Base-by-base conservation (phyloP, 768 basidiomycete genomes). In the Lactifluus piperatus region DNA sequence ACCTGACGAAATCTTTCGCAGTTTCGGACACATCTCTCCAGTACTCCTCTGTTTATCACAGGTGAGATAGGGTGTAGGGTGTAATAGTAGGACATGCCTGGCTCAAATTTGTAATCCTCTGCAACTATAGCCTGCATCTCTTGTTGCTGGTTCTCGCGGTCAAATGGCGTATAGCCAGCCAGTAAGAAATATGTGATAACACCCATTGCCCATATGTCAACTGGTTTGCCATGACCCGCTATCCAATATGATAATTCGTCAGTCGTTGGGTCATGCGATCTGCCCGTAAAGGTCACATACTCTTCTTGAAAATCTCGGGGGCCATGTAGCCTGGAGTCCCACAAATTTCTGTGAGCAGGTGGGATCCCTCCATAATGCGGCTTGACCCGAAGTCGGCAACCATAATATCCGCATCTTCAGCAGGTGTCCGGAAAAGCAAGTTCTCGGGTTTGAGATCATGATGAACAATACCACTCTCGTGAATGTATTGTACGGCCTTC, bases 381-480 rank as follows among this genome's bases (percentile, higher is more conserved):
- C 86, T 86, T 58, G 95, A 79, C 18, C 94, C 95, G 70, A 99
- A 99, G 72, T 99, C 95, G 0, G 95, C 95, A 58, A 99, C 85
- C 85, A 97, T 91, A 67, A 99, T 86, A 68, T 95, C 94, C 16
- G 94, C 86, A 43, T 92, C 90, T 71, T 97, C 94, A 5, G 81
- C 86, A 64, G 81, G 79, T 16, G 88, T 86, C 57, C 90, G 85
- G 84, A 98, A 99, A 32, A 99, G 79, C 24, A 99, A 81, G 74
- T 99, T 99, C 76, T 99, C 95, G 4, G 95, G 95, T 73, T 99
- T 99, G 62, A 99, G 75, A 68, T 99, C 94, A 65, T 95, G 82
- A 68, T 99, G 95, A 13, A 99, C 95, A 69, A 99, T 94, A 16
- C 91, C 94, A 57, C 84, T 79, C 34, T 83, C 81, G 69, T 99